phyloP scores from a whole-genome alignment of 169 alveolate species.

The Plasmodium blacklocki region DNA sequence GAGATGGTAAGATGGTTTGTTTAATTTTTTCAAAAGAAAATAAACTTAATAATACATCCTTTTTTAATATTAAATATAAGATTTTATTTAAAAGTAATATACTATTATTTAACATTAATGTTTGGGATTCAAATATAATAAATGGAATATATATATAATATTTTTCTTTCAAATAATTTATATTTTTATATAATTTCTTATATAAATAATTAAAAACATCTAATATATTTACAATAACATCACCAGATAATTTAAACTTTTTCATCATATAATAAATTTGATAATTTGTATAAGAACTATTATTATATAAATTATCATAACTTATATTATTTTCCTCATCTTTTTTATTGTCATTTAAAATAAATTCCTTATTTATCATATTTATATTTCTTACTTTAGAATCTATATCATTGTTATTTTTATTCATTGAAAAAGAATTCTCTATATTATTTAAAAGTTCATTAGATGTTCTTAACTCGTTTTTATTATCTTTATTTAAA shows the following conservation, averaged over 20 bases:
- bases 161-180: constrained; percentile 41
- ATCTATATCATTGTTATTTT: not conserved
- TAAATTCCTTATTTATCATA: not conserved
- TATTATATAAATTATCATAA: not conserved
- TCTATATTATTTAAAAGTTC: not conserved
- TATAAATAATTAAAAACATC: constrained; percentile 46
- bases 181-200: constrained; percentile 19
- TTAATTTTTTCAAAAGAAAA: constrained; percentile 28
- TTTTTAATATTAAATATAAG: constrained; percentile 12
- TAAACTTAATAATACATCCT: constrained; percentile 21
- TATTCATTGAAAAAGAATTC: not conserved
- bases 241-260: constrained; percentile 19
- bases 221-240: constrained; percentile 10
- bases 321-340: not conserved
- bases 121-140: constrained; percentile 60
- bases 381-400: not conserved
- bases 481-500: not conserved
- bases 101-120: constrained; percentile 36
- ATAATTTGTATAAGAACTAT: not conserved
- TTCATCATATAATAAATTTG: constrained; percentile 15
- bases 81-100: constrained; percentile 34
- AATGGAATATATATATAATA: constrained; percentile 69
- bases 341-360: not conserved
- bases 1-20: not conserved
- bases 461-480: not conserved